Percentiles rank a stretch among this genome's conserved stretches.
Evolutionary conservation across 2,329 filamentous ascomycete genomes (phyloP).

Genomic region (Epichloe glyceriae): DNA sequence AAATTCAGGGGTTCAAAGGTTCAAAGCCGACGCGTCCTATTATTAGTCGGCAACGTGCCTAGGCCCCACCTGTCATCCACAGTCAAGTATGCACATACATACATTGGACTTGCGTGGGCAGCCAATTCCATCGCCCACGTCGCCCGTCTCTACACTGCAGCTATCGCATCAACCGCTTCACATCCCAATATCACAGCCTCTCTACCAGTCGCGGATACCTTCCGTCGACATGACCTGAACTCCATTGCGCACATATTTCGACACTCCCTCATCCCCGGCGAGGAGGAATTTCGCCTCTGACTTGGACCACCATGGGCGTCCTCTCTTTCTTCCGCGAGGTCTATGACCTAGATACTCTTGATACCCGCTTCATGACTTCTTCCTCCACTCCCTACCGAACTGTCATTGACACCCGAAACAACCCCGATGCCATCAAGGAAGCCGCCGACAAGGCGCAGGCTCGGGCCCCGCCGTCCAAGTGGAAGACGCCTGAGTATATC

Average conservation of each 20-base stretch:
- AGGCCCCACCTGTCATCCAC: neutral
- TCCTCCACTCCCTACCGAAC: slow-evolving; percentile 54
- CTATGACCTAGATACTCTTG: slow-evolving; percentile 52
- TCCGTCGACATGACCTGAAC: neutral
- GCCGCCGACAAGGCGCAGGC: slow-evolving; percentile 24
- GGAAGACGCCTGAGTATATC: slow-evolving; percentile 77
- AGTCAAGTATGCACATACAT: no score
- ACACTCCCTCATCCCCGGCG: neutral
- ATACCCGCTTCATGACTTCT: slow-evolving; percentile 53
- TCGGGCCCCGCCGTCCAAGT: slow-evolving; percentile 53
- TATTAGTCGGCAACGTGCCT: neutral
- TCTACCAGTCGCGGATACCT: neutral
- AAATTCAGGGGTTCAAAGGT: neutral
- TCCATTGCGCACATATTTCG: neutral
- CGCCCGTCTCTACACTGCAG: neutral
- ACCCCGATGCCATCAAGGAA: slow-evolving; percentile 23
- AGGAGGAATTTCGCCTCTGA: neutral
- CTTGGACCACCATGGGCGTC: slow-evolving; percentile 25
- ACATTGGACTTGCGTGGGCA: no score
- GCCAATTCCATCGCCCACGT: neutral
- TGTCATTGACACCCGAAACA: slow-evolving; percentile 37
- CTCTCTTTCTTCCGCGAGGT: slow-evolving; percentile 35
- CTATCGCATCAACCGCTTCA: neutral
- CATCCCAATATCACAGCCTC: neutral
- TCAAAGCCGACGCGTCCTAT: neutral